Evolutionary conservation across 768 basidiomycete genomes (phyloP).

Genomic region (Russula griseocarnosa): DNA sequence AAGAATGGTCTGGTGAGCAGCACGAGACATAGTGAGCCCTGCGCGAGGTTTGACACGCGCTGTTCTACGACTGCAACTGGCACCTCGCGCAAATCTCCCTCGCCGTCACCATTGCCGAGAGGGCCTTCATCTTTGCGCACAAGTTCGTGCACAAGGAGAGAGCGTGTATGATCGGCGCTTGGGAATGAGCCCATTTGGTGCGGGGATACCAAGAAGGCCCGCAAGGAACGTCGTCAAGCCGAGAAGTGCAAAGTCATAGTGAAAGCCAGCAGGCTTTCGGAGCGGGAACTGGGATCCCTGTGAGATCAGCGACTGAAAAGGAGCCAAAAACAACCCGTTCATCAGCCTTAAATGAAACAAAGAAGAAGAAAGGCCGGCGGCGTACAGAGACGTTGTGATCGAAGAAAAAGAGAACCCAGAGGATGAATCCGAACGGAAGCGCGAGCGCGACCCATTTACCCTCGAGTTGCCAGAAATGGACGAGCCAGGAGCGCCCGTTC

Average conservation of each 20-base stretch:
- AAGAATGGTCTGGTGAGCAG: conserved; percentile 80
- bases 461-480: conserved; percentile 83
- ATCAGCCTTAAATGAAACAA: background rate
- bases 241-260: conserved; percentile 86
- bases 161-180: conserved; percentile 90
- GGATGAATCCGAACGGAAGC: conserved; percentile 79
- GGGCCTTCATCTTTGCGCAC: conserved; percentile 39
- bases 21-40: conserved; percentile 75
- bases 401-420: conserved; percentile 93
- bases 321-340: background rate
- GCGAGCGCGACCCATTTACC: conserved; percentile 88
- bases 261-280: conserved; percentile 84
- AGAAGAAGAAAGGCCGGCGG: conserved; percentile 6
- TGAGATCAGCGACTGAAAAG: conserved; percentile 75
- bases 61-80: conserved; percentile 84
- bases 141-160: conserved; percentile 66
- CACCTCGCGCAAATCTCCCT: conserved; percentile 40
- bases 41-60: conserved; percentile 84
- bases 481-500: conserved; percentile 73
- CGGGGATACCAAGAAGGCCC: conserved; percentile 79
- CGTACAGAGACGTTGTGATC: conserved; percentile 90
- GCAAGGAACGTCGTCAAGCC: conserved; percentile 88
- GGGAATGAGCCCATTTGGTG: conserved; percentile 84
- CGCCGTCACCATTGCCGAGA: conserved; percentile 32
- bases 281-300: conserved; percentile 87